Evolutionary conservation across 805 yeast genomes (phyloP).

Genomic region (Metschnikowia borealis): DNA sequence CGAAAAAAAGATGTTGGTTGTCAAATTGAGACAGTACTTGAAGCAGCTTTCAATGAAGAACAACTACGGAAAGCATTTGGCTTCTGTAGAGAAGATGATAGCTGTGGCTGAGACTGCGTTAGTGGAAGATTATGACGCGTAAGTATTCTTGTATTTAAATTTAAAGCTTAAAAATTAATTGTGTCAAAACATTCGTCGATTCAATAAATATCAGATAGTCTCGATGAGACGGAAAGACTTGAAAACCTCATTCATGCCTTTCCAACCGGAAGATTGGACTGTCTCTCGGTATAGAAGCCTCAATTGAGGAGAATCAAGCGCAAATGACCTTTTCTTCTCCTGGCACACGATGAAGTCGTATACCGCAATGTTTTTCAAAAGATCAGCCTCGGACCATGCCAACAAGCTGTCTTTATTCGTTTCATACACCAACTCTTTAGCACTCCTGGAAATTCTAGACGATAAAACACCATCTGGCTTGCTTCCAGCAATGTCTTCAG

Average conservation of each 20-base stretch:
- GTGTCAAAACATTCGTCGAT: background rate
- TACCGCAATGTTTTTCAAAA: slow-evolving; percentile 11
- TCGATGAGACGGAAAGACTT: slow-evolving; percentile 6
- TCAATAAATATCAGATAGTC: background rate
- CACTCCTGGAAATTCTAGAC: slow-evolving; percentile 2
- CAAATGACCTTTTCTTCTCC: slow-evolving; percentile 4
- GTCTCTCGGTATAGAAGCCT: slow-evolving; percentile 9
- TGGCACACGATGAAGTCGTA: slow-evolving; percentile 11
- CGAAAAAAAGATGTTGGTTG: slow-evolving; percentile 65
- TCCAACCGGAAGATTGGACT: slow-evolving; percentile 4
- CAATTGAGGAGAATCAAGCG: slow-evolving; percentile 9
- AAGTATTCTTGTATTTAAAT: background rate
- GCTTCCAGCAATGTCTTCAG: slow-evolving; percentile 9
- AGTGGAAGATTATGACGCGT: slow-evolving; percentile 30
- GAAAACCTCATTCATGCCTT: slow-evolving; percentile 3
- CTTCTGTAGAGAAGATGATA: slow-evolving; percentile 72
- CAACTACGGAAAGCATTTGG: slow-evolving; percentile 76
- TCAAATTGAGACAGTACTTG: slow-evolving; percentile 75
- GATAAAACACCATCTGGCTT: slow-evolving; percentile 6
- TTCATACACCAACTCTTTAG: slow-evolving; percentile 1
- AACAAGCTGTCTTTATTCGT: slow-evolving; percentile 3
- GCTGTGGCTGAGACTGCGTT: slow-evolving; percentile 50
- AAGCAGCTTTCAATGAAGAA: slow-evolving; percentile 62
- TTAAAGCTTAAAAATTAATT: background rate
- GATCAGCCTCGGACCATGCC: slow-evolving; percentile 15